Conservation (phyloP, 2,329 filamentous ascomycete species). For the Talaromyces sp. region DNA sequence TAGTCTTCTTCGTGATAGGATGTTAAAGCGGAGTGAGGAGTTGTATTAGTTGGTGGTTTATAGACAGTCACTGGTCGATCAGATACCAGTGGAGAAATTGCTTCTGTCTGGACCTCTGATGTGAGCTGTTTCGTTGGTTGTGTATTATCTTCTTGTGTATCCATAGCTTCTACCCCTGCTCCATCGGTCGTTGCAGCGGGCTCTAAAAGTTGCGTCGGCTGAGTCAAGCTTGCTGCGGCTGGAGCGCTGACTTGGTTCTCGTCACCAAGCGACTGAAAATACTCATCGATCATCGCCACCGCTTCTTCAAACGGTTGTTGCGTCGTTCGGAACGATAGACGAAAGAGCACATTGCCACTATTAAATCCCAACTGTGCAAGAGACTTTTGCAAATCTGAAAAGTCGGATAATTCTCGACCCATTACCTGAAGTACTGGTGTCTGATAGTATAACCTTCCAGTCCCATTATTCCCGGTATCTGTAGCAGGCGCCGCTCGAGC, state of each 20-base stretch:
- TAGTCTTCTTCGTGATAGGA: slow-evolving; percentile 71
- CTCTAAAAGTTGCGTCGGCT: neutral
- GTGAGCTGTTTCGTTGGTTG: neutral
- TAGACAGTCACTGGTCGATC: slow-evolving; percentile 62
- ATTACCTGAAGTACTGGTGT: slow-evolving; percentile 79
- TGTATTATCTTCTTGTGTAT: slow-evolving; percentile 1
- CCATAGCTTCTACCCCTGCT: neutral
- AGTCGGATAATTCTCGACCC: slow-evolving; percentile 70
- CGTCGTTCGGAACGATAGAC: slow-evolving; percentile 71
- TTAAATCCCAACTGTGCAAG: slow-evolving; percentile 83
- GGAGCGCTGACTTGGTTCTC: slow-evolving; percentile 18
- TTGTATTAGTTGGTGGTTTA: slow-evolving; percentile 68
- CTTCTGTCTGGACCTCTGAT: slow-evolving; percentile 22
- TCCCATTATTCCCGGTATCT: slow-evolving; percentile 49
- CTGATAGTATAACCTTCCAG: slow-evolving; percentile 83
- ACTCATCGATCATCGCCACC: slow-evolving; percentile 73
- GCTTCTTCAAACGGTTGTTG: slow-evolving; percentile 78
- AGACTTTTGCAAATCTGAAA: slow-evolving; percentile 83
- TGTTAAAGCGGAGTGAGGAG: slow-evolving; percentile 68
- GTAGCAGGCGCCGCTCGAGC: slow-evolving; percentile 67
- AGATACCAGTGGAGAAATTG: slow-evolving; percentile 39
- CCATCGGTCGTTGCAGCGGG: neutral
- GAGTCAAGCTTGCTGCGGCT: neutral
- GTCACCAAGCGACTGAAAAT: slow-evolving; percentile 57
- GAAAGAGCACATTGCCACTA: slow-evolving; percentile 73